A percentile compares a stretch with the other conserved stretches of the same genome.
Conservation (phyloP, 495 filamentous ascomycete species). For the Penicillium bialowiezense region DNA sequence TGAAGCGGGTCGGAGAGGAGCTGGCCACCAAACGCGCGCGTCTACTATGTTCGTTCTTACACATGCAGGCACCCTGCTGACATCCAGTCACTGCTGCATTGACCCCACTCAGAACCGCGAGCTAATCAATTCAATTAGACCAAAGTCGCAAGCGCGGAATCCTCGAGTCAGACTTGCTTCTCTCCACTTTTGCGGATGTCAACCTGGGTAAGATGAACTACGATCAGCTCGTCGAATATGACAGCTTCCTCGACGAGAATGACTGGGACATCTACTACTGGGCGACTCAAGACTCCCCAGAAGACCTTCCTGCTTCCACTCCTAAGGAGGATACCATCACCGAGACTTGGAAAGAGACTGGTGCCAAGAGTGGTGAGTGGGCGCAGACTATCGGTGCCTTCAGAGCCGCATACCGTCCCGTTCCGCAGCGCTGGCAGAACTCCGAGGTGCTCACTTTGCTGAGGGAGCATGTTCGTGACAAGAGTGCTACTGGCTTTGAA, state of each 20-base stretch:
- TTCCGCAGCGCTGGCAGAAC: constrained; percentile 78
- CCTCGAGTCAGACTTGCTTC: constrained; percentile 90
- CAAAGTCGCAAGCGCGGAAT: constrained; percentile 96
- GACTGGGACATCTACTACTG: constrained; percentile 99
- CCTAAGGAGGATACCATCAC: constrained; percentile 44
- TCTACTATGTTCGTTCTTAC: constrained; percentile 71
- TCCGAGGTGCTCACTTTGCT: constrained; percentile 76
- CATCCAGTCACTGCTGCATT: neutral
- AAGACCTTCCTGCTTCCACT: constrained; percentile 23
- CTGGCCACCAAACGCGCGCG: constrained; percentile 79
- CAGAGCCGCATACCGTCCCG: constrained; percentile 88
- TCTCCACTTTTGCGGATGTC: constrained; percentile 88
- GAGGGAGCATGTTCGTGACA: constrained; percentile 71
- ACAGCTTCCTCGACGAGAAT: constrained; percentile 95
- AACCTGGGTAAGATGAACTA: constrained; percentile 70
- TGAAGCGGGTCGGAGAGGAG: constrained; percentile 79
- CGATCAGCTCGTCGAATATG: constrained; percentile 77
- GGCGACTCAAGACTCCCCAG: constrained; percentile 83
- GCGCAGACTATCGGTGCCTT: constrained; percentile 93
- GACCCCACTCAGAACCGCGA: neutral
- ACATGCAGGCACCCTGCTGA: neutral
- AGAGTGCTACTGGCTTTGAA: constrained; percentile 52
- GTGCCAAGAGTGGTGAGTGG: constrained; percentile 76
- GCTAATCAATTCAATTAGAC: constrained; percentile 51
- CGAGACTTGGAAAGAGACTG: constrained; percentile 53